Evolutionary conservation across 768 basidiomycete genomes (phyloP).

Genomic region (Lepiota brunneoincarnata): DNA sequence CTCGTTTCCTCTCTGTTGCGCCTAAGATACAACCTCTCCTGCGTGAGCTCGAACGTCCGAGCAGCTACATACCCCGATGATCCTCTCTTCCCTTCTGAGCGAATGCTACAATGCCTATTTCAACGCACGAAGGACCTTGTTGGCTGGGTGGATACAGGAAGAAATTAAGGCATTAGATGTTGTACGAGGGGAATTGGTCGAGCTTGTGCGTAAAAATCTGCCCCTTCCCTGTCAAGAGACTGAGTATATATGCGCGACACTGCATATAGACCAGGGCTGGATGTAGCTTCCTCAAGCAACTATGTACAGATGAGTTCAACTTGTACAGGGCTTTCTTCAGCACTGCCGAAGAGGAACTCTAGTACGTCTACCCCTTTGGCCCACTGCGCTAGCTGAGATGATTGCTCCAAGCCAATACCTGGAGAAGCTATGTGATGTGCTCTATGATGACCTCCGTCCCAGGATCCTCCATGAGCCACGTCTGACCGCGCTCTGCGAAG

Average conservation of each 20-base stretch:
- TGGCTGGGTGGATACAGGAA: constrained; percentile 70
- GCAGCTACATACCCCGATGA: constrained; percentile 80
- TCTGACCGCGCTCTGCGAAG: constrained; percentile 85
- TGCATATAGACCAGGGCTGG: constrained; percentile 76
- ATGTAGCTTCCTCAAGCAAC: constrained; percentile 88
- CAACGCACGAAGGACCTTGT: constrained; percentile 62
- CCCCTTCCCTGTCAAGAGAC: background rate
- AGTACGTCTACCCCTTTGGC: constrained; percentile 30
- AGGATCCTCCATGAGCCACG: constrained; percentile 92
- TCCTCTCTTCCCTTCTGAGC: constrained; percentile 66
- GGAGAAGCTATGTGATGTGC: constrained; percentile 87
- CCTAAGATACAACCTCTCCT: constrained; percentile 74
- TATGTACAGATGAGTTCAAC: constrained; percentile 87
- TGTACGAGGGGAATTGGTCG: constrained; percentile 76
- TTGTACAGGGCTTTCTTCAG: constrained; percentile 85
- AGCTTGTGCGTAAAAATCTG: constrained; percentile 52
- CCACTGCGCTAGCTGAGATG: background rate
- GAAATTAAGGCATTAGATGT: constrained; percentile 87
- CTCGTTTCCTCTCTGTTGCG: constrained; percentile 77
- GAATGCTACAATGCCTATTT: constrained; percentile 93
- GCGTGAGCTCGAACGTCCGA: constrained; percentile 80
- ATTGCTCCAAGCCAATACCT: constrained; percentile 68
- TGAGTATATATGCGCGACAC: background rate
- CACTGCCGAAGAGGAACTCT: constrained; percentile 69
- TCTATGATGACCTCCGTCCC: constrained; percentile 94